phyloP scores from a whole-genome alignment of 768 basidiomycete species.

The Chlorophyllum brunneum region DNA sequence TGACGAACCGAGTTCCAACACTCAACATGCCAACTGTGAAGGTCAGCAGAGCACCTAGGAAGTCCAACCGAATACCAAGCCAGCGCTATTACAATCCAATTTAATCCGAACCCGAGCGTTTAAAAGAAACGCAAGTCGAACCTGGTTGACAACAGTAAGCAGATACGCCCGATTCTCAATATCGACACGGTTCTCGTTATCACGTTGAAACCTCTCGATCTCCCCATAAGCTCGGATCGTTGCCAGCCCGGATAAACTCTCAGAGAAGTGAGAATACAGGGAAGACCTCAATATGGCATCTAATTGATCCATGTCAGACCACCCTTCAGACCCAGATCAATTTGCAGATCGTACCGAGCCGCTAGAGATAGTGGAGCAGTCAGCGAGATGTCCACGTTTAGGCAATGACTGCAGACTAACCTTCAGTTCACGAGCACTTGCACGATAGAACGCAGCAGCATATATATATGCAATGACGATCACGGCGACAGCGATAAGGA shows the following conservation, averaged over 20 bases:
- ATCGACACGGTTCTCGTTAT: slow-evolving; percentile 76
- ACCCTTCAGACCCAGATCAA: not conserved
- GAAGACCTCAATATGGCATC: slow-evolving; percentile 85
- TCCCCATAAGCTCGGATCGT: slow-evolving; percentile 91
- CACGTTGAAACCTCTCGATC: slow-evolving; percentile 63
- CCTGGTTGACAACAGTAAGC: slow-evolving; percentile 82
- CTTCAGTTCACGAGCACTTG: slow-evolving; percentile 86
- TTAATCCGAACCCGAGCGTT: not conserved
- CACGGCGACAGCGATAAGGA: slow-evolving; percentile 68
- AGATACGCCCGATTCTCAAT: slow-evolving; percentile 89
- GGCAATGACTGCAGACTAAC: slow-evolving; percentile 25
- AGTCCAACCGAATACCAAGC: slow-evolving; percentile 89
- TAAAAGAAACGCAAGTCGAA: slow-evolving; percentile 16
- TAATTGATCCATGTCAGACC: slow-evolving; percentile 17
- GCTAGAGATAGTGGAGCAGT: slow-evolving; percentile 28
- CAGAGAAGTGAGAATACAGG: slow-evolving; percentile 90
- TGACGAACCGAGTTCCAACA: slow-evolving; percentile 66
- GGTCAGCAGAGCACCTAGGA: slow-evolving; percentile 67
- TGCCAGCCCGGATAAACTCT: slow-evolving; percentile 80
- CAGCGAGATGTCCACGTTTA: not conserved
- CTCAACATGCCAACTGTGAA: slow-evolving; percentile 79
- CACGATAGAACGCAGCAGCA: slow-evolving; percentile 78
- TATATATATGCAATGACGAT: slow-evolving; percentile 62
- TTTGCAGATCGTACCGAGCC: slow-evolving; percentile 42
- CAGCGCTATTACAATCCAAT: slow-evolving; percentile 48